Percentiles rank a stretch among this genome's conserved stretches.
Conservation (phyloP, 1,284 basidiomycete genomes). For the Termitomyces sp. region DNA sequence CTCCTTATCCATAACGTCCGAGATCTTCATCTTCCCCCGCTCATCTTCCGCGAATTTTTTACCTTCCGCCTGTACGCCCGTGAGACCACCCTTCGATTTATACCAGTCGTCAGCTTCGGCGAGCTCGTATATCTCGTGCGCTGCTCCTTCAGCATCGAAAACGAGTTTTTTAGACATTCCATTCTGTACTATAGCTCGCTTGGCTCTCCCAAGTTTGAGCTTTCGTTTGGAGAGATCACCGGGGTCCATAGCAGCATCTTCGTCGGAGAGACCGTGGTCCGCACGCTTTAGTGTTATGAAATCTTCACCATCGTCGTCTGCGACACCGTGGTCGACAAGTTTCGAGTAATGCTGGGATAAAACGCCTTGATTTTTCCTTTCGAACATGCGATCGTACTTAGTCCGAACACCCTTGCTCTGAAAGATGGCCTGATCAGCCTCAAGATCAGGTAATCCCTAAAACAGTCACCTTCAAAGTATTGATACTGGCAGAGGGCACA, state of each 20-base stretch:
- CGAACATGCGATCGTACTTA: slow-evolving; percentile 98
- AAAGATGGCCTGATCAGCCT: slow-evolving; percentile 2
- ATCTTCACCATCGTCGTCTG: slow-evolving; percentile 61
- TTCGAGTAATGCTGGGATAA: slow-evolving; percentile 90
- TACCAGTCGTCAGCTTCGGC: slow-evolving; percentile 69
- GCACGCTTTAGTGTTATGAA: slow-evolving; percentile 93
- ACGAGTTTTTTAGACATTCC: slow-evolving; percentile 67
- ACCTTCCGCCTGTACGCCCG: slow-evolving; percentile 65
- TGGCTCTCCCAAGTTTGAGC: slow-evolving; percentile 66
- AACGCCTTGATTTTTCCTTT: slow-evolving; percentile 92
- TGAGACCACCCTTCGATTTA: slow-evolving; percentile 46
- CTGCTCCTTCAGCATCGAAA: slow-evolving; percentile 82
- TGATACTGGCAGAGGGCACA: slow-evolving; percentile 4
- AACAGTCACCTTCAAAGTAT: slow-evolving; percentile 28
- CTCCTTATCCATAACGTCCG: slow-evolving; percentile 74
- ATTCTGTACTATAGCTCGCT: slow-evolving; percentile 68
- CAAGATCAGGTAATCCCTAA: background rate
- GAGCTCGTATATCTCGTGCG: slow-evolving; percentile 80
- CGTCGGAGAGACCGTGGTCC: slow-evolving; percentile 71
- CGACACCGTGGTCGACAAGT: slow-evolving; percentile 69
- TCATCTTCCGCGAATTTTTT: slow-evolving; percentile 70
- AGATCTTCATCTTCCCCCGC: slow-evolving; percentile 62
- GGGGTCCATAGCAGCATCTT: slow-evolving; percentile 20
- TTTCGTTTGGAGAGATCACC: slow-evolving; percentile 50
- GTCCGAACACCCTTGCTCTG: slow-evolving; percentile 59